Conservation (phyloP, 495 filamentous ascomycete species). For the Penicillium paxilli region DNA sequence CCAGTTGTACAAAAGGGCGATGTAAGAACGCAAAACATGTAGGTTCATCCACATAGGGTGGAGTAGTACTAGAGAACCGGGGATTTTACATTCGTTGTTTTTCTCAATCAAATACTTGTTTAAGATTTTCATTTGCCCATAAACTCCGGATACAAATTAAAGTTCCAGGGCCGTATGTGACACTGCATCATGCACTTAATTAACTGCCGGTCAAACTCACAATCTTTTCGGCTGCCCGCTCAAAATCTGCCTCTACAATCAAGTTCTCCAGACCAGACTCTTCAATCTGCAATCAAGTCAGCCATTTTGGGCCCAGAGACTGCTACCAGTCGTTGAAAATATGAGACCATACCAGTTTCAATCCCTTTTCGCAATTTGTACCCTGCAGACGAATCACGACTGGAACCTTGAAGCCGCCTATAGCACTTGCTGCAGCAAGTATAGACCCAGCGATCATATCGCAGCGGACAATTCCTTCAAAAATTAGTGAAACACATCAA, state of each 20-base stretch:
- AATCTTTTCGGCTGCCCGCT: slow-evolving; percentile 22
- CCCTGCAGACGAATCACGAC: slow-evolving; percentile 35
- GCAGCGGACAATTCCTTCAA: slow-evolving; percentile 33
- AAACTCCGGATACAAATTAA: too few species aligned
- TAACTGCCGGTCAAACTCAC: slow-evolving; percentile 7
- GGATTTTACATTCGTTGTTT: too few species aligned
- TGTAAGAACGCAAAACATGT: too few species aligned
- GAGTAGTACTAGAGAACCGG: too few species aligned
- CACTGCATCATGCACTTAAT: not conserved
- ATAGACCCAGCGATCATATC: slow-evolving; percentile 39
- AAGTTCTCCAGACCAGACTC: slow-evolving; percentile 21
- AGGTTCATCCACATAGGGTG: too few species aligned
- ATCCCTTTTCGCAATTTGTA: slow-evolving; percentile 27
- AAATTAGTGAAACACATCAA: not conserved
- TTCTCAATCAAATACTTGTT: too few species aligned
- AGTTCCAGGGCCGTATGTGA: too few species aligned
- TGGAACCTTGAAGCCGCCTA: slow-evolving; percentile 25
- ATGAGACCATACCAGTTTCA: slow-evolving; percentile 21
- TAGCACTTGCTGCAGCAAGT: slow-evolving; percentile 20
- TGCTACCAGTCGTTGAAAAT: not conserved
- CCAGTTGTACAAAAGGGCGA: too few species aligned
- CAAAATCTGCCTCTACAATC: slow-evolving; percentile 29
- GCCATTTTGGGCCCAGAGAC: not conserved
- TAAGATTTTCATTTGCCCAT: too few species aligned
- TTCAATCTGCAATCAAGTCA: slow-evolving; percentile 9